phyloP scores from a whole-genome alignment of 768 basidiomycete species.

The Tephrocybe sp. region DNA sequence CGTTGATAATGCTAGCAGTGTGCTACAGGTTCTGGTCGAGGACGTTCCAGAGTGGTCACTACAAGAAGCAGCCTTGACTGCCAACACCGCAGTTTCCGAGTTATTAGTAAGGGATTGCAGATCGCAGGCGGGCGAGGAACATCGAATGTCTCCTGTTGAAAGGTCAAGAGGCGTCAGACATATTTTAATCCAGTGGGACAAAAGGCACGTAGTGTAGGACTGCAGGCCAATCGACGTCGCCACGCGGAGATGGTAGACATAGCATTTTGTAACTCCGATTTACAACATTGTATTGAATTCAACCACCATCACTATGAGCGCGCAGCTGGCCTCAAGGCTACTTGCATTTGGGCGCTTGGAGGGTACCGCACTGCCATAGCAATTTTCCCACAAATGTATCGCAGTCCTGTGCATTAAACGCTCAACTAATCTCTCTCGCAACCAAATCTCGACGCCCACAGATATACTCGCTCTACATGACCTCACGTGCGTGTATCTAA shows the following conservation, averaged over 20 bases:
- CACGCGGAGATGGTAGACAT: slow-evolving; percentile 37
- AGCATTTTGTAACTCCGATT: too few species aligned
- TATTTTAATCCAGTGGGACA: not conserved
- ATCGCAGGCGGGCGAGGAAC: slow-evolving; percentile 67
- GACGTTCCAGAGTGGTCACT: slow-evolving; percentile 77
- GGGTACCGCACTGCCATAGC: too few species aligned
- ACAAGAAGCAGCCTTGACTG: slow-evolving; percentile 72
- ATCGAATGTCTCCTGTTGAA: slow-evolving; percentile 60
- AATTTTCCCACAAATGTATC: too few species aligned
- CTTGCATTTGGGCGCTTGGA: too few species aligned
- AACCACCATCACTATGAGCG: too few species aligned
- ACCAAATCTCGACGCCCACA: too few species aligned
- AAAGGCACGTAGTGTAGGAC: slow-evolving; percentile 46
- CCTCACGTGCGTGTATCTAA: too few species aligned
- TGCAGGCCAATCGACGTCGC: slow-evolving; percentile 54
- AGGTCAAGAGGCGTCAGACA: not conserved
- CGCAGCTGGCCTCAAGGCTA: too few species aligned
- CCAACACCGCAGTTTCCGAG: slow-evolving; percentile 54
- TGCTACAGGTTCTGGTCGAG: slow-evolving; percentile 59
- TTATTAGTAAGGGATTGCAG: slow-evolving; percentile 54
- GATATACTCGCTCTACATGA: too few species aligned
- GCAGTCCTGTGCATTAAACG: too few species aligned
- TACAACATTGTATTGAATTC: too few species aligned
- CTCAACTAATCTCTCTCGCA: too few species aligned
- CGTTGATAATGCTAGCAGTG: slow-evolving; percentile 70